A percentile compares a stretch with the other conserved stretches of the same genome.
Evolutionary conservation across 257 asterid genomes (phyloP).

Genomic region (Parsonsia alboflavescens): DNA sequence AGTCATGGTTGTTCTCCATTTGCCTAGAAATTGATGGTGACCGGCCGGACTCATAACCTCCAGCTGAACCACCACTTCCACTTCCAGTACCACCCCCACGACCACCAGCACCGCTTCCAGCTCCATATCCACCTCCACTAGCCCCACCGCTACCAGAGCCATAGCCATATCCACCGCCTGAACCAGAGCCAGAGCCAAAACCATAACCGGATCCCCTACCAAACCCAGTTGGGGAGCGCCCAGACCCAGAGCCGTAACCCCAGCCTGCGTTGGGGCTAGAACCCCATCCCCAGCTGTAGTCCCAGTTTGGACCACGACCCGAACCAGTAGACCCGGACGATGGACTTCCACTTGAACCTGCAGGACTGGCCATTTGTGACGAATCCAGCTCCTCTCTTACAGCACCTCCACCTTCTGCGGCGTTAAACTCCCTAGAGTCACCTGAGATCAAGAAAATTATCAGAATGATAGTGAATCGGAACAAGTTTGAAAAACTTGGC

Average conservation of each 20-base stretch:
- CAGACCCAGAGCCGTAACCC: slow-evolving; percentile 46
- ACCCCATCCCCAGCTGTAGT: slow-evolving; percentile 46
- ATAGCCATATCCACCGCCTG: slow-evolving; percentile 31
- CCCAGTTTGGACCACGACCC: slow-evolving; percentile 34
- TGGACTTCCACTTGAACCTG: slow-evolving; percentile 3
- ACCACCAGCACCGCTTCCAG: slow-evolving; percentile 22
- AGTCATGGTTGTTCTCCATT: slow-evolving; percentile 5
- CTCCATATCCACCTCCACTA: slow-evolving; percentile 19
- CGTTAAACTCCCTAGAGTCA: neutral
- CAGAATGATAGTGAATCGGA: slow-evolving; percentile 2
- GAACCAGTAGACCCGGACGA: slow-evolving; percentile 33
- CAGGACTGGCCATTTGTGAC: slow-evolving; percentile 11
- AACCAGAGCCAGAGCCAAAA: slow-evolving; percentile 32
- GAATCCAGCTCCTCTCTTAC: slow-evolving; percentile 14
- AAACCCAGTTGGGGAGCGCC: slow-evolving; percentile 32
- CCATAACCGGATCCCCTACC: slow-evolving; percentile 29
- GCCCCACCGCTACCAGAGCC: slow-evolving; percentile 27
- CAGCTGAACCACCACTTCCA: slow-evolving; percentile 7
- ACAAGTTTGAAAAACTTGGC: slow-evolving; percentile 5
- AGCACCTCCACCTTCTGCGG: too few species aligned
- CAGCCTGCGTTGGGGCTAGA: slow-evolving; percentile 36
- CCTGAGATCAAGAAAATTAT: neutral
- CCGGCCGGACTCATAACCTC: neutral
- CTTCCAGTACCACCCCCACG: slow-evolving; percentile 12
- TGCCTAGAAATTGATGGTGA: slow-evolving; percentile 8